Percentiles rank a stretch among this genome's conserved stretches.
These are phyloP conservation scores for Pseudogymnoascus sp. DNA, from an alignment of 2,329 filamentous ascomycete species.

Conservation along the genomic window DNA sequence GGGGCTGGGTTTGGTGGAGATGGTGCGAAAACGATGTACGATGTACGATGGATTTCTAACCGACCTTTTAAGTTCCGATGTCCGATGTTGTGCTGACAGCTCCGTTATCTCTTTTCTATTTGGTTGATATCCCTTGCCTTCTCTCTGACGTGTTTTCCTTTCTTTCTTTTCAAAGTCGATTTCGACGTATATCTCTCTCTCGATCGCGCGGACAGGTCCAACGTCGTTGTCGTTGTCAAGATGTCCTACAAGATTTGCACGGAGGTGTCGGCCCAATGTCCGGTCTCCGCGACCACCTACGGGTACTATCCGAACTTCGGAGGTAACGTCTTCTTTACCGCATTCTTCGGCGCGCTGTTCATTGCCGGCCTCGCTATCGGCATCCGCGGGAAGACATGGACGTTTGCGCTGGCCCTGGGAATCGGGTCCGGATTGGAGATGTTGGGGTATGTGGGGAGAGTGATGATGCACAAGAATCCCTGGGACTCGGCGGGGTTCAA, in stretches of 20 bases:
- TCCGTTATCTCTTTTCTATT: background rate
- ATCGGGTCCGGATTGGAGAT: slow-evolving; percentile 44
- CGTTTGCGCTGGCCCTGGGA: slow-evolving; percentile 41
- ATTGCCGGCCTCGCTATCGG: slow-evolving; percentile 36
- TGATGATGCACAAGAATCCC: slow-evolving; percentile 43
- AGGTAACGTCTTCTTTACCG: slow-evolving; percentile 45
- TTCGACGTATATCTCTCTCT: background rate
- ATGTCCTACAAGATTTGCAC: slow-evolving; percentile 4
- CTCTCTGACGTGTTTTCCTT: background rate
- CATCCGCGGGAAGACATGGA: slow-evolving; percentile 45
- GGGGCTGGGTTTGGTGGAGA: background rate
- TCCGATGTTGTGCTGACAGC: background rate
- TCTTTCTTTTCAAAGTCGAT: background rate
- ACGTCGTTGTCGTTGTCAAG: background rate
- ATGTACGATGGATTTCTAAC: background rate
- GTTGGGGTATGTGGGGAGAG: slow-evolving; percentile 45
- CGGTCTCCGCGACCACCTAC: slow-evolving; percentile 18
- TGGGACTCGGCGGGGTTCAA: slow-evolving; percentile 47
- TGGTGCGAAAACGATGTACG: background rate
- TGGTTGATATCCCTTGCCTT: background rate
- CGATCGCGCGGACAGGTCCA: background rate
- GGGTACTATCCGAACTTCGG: slow-evolving; percentile 49
- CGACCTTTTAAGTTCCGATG: background rate
- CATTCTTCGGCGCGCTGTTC: slow-evolving; percentile 38
- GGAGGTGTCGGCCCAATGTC: background rate